These are phyloP conservation scores for Gnaphalium uliginosum DNA, from an alignment of 129 eudicot species.

Conservation along the genomic window DNA sequence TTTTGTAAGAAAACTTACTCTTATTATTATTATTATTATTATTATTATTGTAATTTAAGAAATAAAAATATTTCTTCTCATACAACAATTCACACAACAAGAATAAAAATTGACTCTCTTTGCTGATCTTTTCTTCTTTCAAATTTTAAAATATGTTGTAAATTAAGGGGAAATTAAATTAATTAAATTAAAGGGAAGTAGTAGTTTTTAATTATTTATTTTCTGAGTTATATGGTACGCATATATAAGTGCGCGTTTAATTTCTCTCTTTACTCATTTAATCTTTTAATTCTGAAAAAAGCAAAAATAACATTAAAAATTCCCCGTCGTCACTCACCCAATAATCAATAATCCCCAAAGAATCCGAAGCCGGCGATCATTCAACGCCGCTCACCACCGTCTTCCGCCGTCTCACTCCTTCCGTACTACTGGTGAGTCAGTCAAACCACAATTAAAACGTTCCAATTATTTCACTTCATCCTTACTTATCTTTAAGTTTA, in stretches of 20 bases:
- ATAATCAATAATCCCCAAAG: conserved; percentile 20
- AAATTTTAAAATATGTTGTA: too few relatives aligned
- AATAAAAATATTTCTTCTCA: too few relatives aligned
- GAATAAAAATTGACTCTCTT: too few relatives aligned
- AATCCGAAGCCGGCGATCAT: conserved; percentile 43
- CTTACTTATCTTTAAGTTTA: too few relatives aligned
- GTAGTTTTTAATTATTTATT: too few relatives aligned
- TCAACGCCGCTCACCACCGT: conserved; percentile 31
- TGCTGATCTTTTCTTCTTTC: too few relatives aligned
- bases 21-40: too few relatives aligned
- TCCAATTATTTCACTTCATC: conserved; percentile 6
- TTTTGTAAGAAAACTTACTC: too few relatives aligned
- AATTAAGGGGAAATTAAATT: neutral
- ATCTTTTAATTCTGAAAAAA: conserved; percentile 25
- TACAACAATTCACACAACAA: too few relatives aligned
- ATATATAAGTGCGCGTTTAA: conserved; percentile 18
- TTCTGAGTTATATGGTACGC: neutral
- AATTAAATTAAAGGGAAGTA: neutral
- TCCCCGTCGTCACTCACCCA: conserved; percentile 14
- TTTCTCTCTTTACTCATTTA: conserved; percentile 2
- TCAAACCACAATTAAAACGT: conserved; percentile 12
- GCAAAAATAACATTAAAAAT: neutral
- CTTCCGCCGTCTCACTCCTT: conserved; percentile 22
- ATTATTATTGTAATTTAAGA: too few relatives aligned
- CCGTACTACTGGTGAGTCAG: conserved; percentile 7